Evolutionary conservation across 805 yeast genomes (phyloP).

Genomic region (Kodamaea restingae): DNA sequence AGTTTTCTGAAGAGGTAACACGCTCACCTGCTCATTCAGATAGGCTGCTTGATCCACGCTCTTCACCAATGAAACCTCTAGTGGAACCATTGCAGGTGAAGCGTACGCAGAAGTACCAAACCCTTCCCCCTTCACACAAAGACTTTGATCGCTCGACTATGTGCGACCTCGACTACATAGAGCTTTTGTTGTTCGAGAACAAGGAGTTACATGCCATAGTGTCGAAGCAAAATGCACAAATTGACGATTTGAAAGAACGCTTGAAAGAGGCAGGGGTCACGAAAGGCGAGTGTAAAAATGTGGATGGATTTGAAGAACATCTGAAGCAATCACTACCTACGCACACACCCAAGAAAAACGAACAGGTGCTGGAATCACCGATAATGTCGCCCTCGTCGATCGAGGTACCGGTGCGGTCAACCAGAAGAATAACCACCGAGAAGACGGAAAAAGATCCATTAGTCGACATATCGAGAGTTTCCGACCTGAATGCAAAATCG

Average conservation of each 20-base stretch:
- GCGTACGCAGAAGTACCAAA: conserved; percentile 2
- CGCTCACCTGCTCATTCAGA: background rate
- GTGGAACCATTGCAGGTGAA: conserved; percentile 1
- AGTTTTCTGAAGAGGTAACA: too few relatives aligned
- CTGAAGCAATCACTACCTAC: too few relatives aligned
- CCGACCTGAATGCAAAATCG: too few relatives aligned
- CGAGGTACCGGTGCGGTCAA: conserved; percentile 22
- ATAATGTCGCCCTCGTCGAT: conserved; percentile 8
- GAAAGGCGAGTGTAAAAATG: too few relatives aligned
- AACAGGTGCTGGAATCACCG: conserved; percentile 4
- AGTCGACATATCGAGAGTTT: too few relatives aligned
- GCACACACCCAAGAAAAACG: background rate
- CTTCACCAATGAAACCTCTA: background rate
- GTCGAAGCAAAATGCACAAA: conserved; percentile 6
- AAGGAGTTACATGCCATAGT: conserved; percentile 27
- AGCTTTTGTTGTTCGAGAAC: conserved; percentile 33
- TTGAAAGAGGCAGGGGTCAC: too few relatives aligned
- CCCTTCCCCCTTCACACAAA: conserved; percentile 31
- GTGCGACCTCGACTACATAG: conserved; percentile 30
- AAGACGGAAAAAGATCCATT: background rate
- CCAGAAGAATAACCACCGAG: conserved; percentile 15
- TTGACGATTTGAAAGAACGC: conserved; percentile 3
- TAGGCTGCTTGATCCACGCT: conserved; percentile 1
- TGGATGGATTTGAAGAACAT: too few relatives aligned
- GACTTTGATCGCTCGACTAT: conserved; percentile 29